A percentile compares a stretch with the other conserved stretches of the same genome.
phyloP scores from a whole-genome alignment of 2,329 filamentous ascomycete genomes.

The Hymenoscyphus fraxineus region DNA sequence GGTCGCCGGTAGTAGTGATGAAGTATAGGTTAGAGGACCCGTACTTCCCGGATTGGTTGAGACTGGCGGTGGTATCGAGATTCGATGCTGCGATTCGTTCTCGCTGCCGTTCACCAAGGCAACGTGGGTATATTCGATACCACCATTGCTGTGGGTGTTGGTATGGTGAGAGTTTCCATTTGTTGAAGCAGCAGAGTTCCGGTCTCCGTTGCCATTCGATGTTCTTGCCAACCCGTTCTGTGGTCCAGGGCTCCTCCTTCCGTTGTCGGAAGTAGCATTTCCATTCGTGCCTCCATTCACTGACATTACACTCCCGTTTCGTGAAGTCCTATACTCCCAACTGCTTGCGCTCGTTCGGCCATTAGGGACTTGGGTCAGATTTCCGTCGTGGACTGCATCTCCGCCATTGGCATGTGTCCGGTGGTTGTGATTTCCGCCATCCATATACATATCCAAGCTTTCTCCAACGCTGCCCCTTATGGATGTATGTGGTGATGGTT shows the following conservation, averaged over 20 bases:
- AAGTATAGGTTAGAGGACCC: constrained; percentile 33
- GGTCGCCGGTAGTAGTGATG: constrained; percentile 30
- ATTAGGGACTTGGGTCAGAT: constrained; percentile 58
- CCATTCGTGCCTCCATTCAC: constrained; percentile 31
- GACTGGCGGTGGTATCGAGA: constrained; percentile 25
- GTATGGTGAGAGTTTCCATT: constrained; percentile 26
- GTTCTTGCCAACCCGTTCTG: constrained; percentile 27
- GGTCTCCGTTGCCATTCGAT: constrained; percentile 30
- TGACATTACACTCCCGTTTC: constrained; percentile 32
- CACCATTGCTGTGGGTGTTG: constrained; percentile 1
- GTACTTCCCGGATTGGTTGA: constrained; percentile 33
- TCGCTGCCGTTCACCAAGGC: neutral
- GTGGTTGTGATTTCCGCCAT: constrained; percentile 20
- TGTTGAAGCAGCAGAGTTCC: constrained; percentile 29
- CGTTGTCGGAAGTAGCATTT: constrained; percentile 30
- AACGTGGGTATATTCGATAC: neutral
- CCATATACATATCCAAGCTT: constrained; percentile 32
- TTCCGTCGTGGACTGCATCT: constrained; percentile 40
- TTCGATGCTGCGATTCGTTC: constrained; percentile 4
- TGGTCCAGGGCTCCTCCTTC: constrained; percentile 30
- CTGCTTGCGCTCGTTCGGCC: constrained; percentile 47
- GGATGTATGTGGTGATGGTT: constrained; percentile 29
- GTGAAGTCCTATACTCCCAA: constrained; percentile 32
- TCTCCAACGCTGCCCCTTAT: constrained; percentile 36
- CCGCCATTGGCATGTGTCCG: constrained; percentile 30